phyloP scores from a whole-genome alignment of 108 stramenopile genomes.

The Mayamaea pseudoterrestris region DNA sequence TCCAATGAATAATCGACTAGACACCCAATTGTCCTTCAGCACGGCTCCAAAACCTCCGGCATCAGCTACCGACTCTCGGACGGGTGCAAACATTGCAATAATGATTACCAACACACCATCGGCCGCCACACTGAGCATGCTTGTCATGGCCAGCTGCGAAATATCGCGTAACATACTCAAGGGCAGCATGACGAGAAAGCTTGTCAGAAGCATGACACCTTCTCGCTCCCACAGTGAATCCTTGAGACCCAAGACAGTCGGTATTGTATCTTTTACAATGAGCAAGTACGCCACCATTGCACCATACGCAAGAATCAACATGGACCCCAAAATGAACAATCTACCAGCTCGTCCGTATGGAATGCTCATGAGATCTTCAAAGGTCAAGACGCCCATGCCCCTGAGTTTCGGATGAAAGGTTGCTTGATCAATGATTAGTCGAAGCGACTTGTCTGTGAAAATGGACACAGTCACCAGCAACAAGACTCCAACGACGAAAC shows the following conservation, averaged over 20 bases:
- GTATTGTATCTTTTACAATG: conserved; percentile 75
- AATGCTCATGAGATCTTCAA: conserved; percentile 47
- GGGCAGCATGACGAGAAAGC: conserved; percentile 48
- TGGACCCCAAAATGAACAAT: conserved; percentile 43
- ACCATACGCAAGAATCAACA: conserved; percentile 73
- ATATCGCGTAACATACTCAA: conserved; percentile 67
- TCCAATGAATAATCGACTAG: conserved; percentile 55
- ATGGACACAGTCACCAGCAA: conserved; percentile 43
- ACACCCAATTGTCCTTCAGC: conserved; percentile 33
- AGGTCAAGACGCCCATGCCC: conserved; percentile 36
- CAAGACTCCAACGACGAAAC: conserved; percentile 46
- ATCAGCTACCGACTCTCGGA: conserved; percentile 27
- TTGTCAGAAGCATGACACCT: conserved; percentile 33
- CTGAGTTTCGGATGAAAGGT: conserved; percentile 48
- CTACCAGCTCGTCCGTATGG: conserved; percentile 46
- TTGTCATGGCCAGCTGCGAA: conserved; percentile 47
- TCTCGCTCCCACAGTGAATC: conserved; percentile 31
- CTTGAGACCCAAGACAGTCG: conserved; percentile 29
- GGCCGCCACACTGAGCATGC: conserved; percentile 42
- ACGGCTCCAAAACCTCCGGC: conserved; percentile 58
- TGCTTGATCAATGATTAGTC: conserved; percentile 62
- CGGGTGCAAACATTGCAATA: conserved; percentile 44
- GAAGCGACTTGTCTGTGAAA: conserved; percentile 59
- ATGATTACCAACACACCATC: conserved; percentile 60
- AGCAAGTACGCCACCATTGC: conserved; percentile 81